Base-by-base conservation (phyloP, 768 basidiomycete genomes). In the Russula abietina region DNA sequence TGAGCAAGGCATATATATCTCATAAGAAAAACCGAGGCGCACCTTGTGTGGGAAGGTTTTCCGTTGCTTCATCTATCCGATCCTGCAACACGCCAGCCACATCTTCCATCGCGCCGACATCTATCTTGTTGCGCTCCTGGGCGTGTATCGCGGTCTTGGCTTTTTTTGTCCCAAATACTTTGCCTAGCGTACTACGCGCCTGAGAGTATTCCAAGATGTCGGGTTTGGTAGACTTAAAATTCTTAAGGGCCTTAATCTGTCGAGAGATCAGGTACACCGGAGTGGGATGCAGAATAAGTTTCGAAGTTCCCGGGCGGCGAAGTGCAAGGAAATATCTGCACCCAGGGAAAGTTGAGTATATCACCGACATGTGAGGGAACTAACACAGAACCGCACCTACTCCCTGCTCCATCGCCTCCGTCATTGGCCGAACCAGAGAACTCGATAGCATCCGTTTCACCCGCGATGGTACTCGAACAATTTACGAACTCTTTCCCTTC, bases 141-240 rank as follows among this genome's bases (percentile, higher is more conserved):
- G 93, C 89, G 57, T 83, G 83, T 70, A 98, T 94, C 32, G 84
- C 86, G 11, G 84, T 83, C 73, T 92, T 89, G 50, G 93, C 92
- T 72, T 97, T 98, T 76, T 93, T 91, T 28, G 94, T 96, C 24
- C 96, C 96, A 67, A 99, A 99, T 1, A 89, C 84, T 72, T 93
- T 88, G 36, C 96, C 94, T 1, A 99, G 82, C n/a, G 83, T 79
- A 59, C 83, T 89, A 46, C 87, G 81, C 17, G 87, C 87, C 55
- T 86, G 80, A 45, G 81, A 75, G 61, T 81, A 84, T 62, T 85
- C 81, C 52, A 82, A 75, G 10, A 77, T 73, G 17, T 84, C 80
- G 9, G 80, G 80, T 14, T 78, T 74, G 4, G 81, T 74, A 16
- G 82, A 76, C 19, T 79, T 73, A 43, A 85, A 76, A 38, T 81